Percentiles rank a stretch among this genome's conserved stretches.
These are phyloP conservation scores for Trametes pubescens DNA, from an alignment of 1,284 basidiomycete species.

Conservation along the genomic window DNA sequence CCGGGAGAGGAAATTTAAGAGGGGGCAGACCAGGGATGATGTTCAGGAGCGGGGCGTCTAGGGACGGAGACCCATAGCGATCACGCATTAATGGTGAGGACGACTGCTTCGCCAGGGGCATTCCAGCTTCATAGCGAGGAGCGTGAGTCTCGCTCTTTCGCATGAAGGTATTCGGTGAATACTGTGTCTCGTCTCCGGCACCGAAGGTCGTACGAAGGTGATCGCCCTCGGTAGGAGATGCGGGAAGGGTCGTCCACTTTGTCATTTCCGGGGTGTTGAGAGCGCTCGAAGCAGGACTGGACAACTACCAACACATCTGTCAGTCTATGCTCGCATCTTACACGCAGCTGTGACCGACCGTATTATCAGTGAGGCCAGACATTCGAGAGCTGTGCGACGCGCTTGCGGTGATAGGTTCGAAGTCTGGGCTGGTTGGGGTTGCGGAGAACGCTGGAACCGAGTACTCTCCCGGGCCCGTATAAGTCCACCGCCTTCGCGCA, in stretches of 20 bases:
- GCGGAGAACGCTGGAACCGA: neutral
- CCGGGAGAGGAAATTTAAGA: constrained; percentile 30
- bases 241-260: constrained; percentile 22
- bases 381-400: constrained; percentile 28
- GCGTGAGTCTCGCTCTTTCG: neutral
- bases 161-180: neutral
- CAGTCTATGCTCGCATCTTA: no score
- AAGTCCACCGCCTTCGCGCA: constrained; percentile 28
- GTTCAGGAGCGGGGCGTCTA: constrained; percentile 34
- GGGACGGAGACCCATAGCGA: constrained; percentile 26
- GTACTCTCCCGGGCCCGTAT: constrained; percentile 9
- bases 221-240: neutral
- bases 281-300: constrained; percentile 26
- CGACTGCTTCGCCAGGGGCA: neutral
- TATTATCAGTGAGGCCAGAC: constrained; percentile 31
- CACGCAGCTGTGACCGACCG: constrained; percentile 14
- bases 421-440: constrained; percentile 23
- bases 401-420: constrained; percentile 22
- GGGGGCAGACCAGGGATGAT: constrained; percentile 33
- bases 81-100: constrained; percentile 12
- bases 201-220: neutral
- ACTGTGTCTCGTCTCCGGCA: neutral
- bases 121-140: neutral
- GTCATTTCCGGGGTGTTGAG: constrained; percentile 30
- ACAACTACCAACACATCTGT: constrained; percentile 8